Evolutionary conservation across 257 asterid species (phyloP).

Genomic region (Solanum lignicaule): DNA sequence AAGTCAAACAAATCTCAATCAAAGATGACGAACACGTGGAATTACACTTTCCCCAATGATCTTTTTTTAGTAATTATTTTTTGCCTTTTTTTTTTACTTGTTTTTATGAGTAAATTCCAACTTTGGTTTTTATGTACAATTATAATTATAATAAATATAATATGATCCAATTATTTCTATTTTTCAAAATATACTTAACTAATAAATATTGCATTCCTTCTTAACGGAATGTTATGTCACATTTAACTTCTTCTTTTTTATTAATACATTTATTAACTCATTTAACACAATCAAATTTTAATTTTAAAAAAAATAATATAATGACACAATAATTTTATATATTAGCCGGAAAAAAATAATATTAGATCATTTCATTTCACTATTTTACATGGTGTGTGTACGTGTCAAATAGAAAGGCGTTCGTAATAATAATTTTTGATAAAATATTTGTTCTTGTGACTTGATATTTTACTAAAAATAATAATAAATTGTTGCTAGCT

Average conservation of each 20-base stretch:
- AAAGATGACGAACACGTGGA: background rate
- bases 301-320: background rate
- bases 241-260: background rate
- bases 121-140: background rate
- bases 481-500: background rate
- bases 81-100: background rate
- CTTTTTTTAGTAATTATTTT: background rate
- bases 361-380: background rate
- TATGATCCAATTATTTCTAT: background rate
- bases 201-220: background rate
- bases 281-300: background rate
- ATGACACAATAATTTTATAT: background rate
- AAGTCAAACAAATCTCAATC: background rate
- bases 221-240: background rate
- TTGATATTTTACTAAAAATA: background rate
- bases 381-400: background rate
- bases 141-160: no score
- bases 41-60: background rate
- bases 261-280: no score
- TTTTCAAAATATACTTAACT: background rate
- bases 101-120: background rate
- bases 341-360: background rate
- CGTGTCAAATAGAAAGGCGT: background rate
- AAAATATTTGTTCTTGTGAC: background rate
- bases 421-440: background rate